Percentiles rank a stretch among this genome's conserved stretches.
Evolutionary conservation across 2,329 filamentous ascomycete species (phyloP).

Genomic region (Teratosphaeria viscida): DNA sequence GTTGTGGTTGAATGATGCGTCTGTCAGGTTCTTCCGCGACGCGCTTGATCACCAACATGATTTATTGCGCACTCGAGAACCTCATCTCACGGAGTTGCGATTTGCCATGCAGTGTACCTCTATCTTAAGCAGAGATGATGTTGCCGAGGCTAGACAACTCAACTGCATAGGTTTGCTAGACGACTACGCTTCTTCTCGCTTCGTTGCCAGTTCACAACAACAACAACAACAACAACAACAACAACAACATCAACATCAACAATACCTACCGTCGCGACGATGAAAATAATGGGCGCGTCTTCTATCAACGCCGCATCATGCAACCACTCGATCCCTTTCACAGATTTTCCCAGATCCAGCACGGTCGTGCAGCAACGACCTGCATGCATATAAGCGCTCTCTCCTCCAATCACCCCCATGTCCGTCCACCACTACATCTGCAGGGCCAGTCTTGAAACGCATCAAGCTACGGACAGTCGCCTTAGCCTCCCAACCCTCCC

Average conservation of each 20-base stretch:
- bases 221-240: background rate
- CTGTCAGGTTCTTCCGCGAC: background rate
- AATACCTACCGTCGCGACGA: background rate
- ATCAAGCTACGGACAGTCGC: background rate
- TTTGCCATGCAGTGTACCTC: background rate
- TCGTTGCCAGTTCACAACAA: background rate
- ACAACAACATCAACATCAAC: background rate
- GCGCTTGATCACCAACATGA: background rate
- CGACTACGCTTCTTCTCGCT: background rate
- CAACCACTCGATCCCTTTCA: background rate
- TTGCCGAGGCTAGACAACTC: background rate
- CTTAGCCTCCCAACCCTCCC: slow-evolving; percentile 1
- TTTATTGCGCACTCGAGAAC: background rate
- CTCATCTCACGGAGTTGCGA: background rate
- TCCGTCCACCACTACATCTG: slow-evolving; percentile 4
- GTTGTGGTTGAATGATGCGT: no score
- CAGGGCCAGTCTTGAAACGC: slow-evolving; percentile 5
- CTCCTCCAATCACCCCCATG: slow-evolving; percentile 1
- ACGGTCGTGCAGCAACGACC: background rate
- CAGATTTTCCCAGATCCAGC: background rate
- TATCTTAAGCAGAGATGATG: no score
- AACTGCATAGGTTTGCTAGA: no score
- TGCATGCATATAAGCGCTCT: slow-evolving; percentile 9
- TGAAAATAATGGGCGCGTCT: background rate
- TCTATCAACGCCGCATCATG: background rate